phyloP scores from a whole-genome alignment of 495 filamentous ascomycete genomes.

The Xylaria longipes region DNA sequence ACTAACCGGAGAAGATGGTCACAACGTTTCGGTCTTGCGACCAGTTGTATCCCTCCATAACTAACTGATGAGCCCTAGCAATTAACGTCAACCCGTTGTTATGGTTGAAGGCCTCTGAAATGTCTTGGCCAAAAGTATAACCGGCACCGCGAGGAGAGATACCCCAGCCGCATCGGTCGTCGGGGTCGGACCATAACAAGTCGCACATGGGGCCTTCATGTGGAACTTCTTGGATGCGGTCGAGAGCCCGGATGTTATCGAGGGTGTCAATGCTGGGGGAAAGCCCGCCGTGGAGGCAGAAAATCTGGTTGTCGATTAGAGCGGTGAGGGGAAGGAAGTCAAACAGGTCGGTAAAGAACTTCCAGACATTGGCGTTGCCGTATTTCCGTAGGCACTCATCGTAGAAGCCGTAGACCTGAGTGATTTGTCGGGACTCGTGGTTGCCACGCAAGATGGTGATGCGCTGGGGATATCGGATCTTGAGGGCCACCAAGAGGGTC shows the following conservation, averaged over 20 bases:
- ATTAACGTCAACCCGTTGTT: conserved; percentile 98
- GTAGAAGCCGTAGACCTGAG: conserved; percentile 97
- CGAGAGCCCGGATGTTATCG: conserved; percentile 95
- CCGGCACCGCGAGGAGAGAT: conserved; percentile 96
- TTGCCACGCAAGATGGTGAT: conserved; percentile 97
- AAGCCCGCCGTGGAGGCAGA: conserved; percentile 96
- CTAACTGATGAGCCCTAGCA: conserved; percentile 91
- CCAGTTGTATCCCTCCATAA: conserved; percentile 99
- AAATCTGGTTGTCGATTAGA: conserved; percentile 99
- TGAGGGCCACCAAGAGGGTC: conserved; percentile 89
- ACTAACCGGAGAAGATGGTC: conserved; percentile 95
- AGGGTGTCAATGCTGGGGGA: conserved; percentile 97
- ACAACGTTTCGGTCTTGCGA: conserved; percentile 96
- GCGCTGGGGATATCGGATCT: conserved; percentile 94
- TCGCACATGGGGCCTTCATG: conserved; percentile 99
- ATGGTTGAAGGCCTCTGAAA: conserved; percentile 99
- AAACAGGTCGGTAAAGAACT: conserved; percentile 99
- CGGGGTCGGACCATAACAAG: conserved; percentile 95
- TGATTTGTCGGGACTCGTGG: conserved; percentile 97
- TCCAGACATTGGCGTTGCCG: conserved; percentile 99
- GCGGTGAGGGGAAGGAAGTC: conserved; percentile 98
- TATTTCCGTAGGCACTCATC: conserved; percentile 98
- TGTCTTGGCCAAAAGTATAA: conserved; percentile 99
- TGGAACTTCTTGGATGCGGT: conserved; percentile 97
- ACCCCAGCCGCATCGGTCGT: conserved; percentile 98